Evolutionary conservation across 192 early-diverging fungal species (phyloP).

Genomic region (Linnemannia zychae): DNA sequence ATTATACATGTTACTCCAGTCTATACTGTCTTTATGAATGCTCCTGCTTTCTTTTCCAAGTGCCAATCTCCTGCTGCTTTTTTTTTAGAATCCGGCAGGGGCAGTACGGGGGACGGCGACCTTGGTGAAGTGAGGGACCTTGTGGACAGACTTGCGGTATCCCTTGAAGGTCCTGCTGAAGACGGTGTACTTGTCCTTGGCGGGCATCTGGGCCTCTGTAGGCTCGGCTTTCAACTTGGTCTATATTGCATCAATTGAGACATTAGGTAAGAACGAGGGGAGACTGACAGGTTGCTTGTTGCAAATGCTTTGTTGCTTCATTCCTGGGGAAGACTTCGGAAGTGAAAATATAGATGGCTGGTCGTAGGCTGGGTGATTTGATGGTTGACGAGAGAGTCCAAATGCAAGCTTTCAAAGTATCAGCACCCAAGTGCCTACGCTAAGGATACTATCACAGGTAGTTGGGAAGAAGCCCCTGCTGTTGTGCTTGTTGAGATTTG

Average conservation of each 20-base stretch:
- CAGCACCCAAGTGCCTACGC: no score
- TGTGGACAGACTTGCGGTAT: slow-evolving; percentile 86
- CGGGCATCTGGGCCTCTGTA: slow-evolving; percentile 76
- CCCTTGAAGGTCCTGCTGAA: slow-evolving; percentile 79
- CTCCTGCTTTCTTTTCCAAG: not conserved
- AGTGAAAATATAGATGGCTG: no score
- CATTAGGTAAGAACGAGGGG: not conserved
- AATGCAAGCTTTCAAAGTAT: no score
- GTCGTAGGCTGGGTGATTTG: no score
- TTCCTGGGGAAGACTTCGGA: no score
- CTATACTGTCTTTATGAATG: not conserved
- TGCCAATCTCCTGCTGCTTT: no score
- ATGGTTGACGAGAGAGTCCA: no score
- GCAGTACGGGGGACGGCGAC: slow-evolving; percentile 76
- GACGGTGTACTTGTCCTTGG: slow-evolving; percentile 88
- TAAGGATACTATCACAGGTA: no score
- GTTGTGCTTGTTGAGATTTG: no score
- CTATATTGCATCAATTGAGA: not conserved
- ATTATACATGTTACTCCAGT: slow-evolving; percentile 1
- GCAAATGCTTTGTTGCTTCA: no score
- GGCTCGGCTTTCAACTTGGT: slow-evolving; percentile 71
- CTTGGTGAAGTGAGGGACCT: slow-evolving; percentile 90
- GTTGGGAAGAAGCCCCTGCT: no score
- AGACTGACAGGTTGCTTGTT: no score
- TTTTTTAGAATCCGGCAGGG: slow-evolving; percentile 74